Base-by-base conservation (phyloP, 2,329 filamentous ascomycete genomes). In the Verticillium tricorpus region DNA sequence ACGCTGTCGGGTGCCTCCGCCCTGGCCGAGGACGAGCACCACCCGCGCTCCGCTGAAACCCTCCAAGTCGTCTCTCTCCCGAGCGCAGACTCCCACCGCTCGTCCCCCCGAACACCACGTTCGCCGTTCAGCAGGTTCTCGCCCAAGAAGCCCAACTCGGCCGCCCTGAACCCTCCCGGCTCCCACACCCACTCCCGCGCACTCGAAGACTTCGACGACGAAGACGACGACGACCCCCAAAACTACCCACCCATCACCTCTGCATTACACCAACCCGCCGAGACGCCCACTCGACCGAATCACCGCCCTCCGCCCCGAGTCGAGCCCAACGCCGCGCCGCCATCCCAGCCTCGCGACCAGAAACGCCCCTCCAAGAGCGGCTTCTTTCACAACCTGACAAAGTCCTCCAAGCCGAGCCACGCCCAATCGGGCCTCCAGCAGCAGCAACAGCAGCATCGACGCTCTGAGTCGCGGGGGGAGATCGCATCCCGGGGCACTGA, bases 301-400 rank as follows among this genome's bases (percentile, higher is more conserved):
- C 67, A 66, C 25, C 69, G 67, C 62, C 68, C 64, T 63, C 69
- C 65, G 63, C 68, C 45, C 22, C 45, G 60, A 25, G 60, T 63
- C 62, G 64, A 63, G 59, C 70, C 65, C 67, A 71, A 56, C 61
- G 60, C 58, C 63, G 65, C 64, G 5, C 25, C 14, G 58, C 63
- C 54, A 56, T 56, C 54, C n/a, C 54, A 56, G 28, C 54, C 54
- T 17, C 69, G 72, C 66, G 78, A 76, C 68, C 76, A 73, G 66
- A 76, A 73, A 59, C 80, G 78, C 67, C 66, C 74, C n/a, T 75
- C 78, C 62, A 82, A 80, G 69, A 77, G 78, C 68, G 77, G 78
- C 66, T 82, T 83, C 71, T 75, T 77, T 62, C 82, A 82, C 68
- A 78, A 80, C 69, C 83, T 83, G 70, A 77, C 74, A 64, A 84